Conservation (phyloP, 2,329 filamentous ascomycete species). For the Dothideomycetes sp. region DNA sequence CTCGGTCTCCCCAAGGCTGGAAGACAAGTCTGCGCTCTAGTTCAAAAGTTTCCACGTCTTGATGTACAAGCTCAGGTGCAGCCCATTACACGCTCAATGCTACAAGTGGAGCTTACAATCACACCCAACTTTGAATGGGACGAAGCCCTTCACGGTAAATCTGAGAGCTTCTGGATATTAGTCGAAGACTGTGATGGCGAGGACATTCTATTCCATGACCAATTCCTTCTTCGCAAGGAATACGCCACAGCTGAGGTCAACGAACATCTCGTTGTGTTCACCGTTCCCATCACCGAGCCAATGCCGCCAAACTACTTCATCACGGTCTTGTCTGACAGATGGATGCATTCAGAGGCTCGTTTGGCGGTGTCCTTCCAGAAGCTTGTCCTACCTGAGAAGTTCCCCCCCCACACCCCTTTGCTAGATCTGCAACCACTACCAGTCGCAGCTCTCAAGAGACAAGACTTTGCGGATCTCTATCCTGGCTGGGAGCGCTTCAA, state of each 20-base stretch:
- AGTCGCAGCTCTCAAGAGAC: conserved; percentile 74
- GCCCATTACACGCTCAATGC: conserved; percentile 86
- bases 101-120: conserved; percentile 81
- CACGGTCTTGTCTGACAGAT: conserved; percentile 84
- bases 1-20: conserved; percentile 84
- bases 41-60: conserved; percentile 85
- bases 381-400: conserved; percentile 85
- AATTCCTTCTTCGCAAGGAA: conserved; percentile 81
- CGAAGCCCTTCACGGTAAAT: conserved; percentile 71
- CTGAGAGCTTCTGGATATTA: conserved; percentile 93
- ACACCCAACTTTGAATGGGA: conserved; percentile 97
- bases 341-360: conserved; percentile 97
- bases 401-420: conserved; percentile 84
- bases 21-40: conserved; percentile 70
- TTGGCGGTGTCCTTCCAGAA: conserved; percentile 92
- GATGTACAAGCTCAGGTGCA: conserved; percentile 91
- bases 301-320: conserved; percentile 99
- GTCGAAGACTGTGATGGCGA: conserved; percentile 97
- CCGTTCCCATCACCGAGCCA: conserved; percentile 89
- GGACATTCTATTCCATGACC: conserved; percentile 88
- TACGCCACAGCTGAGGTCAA: conserved; percentile 78
- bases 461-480: conserved; percentile 74
- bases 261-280: conserved; percentile 92
- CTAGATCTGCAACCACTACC: conserved; percentile 87
- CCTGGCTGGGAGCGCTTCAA: conserved; percentile 83